Evolutionary conservation across 768 basidiomycete species (phyloP).

Genomic region (Amanita muscaria): DNA sequence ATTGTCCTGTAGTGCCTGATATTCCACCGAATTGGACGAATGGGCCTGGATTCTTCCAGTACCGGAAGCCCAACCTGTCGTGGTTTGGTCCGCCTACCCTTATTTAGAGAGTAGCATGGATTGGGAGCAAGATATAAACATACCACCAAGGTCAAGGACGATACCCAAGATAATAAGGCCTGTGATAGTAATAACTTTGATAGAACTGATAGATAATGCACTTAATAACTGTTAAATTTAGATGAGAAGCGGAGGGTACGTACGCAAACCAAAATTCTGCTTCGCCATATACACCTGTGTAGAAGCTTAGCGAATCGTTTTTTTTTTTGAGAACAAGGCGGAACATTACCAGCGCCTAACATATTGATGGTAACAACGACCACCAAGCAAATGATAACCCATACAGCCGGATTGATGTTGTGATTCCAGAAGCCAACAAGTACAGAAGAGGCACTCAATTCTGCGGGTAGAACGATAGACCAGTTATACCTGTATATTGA

Average conservation of each 20-base stretch:
- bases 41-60: constrained; percentile 86
- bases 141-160: constrained; percentile 73
- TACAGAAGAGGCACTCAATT: constrained; percentile 67
- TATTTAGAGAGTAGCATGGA: neutral
- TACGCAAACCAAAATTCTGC: constrained; percentile 82
- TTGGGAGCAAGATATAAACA: constrained; percentile 8
- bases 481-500: constrained; percentile 56
- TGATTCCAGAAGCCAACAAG: constrained; percentile 68
- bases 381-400: constrained; percentile 70
- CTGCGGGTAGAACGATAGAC: constrained; percentile 62
- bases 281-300: constrained; percentile 66
- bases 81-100: constrained; percentile 65
- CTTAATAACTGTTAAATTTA: neutral
- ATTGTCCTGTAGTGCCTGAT: constrained; percentile 61
- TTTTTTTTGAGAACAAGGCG: neutral
- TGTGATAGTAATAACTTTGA: constrained; percentile 82
- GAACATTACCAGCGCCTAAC: constrained; percentile 48
- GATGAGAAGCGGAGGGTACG: constrained; percentile 29
- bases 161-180: constrained; percentile 64
- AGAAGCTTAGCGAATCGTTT: neutral
- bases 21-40: constrained; percentile 68
- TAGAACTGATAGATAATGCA: constrained; percentile 35
- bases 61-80: constrained; percentile 64
- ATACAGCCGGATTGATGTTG: constrained; percentile 54
- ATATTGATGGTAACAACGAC: constrained; percentile 73